Evolutionary conservation across 2,329 filamentous ascomycete genomes (phyloP).

Genomic region (Pyrenophora teres): DNA sequence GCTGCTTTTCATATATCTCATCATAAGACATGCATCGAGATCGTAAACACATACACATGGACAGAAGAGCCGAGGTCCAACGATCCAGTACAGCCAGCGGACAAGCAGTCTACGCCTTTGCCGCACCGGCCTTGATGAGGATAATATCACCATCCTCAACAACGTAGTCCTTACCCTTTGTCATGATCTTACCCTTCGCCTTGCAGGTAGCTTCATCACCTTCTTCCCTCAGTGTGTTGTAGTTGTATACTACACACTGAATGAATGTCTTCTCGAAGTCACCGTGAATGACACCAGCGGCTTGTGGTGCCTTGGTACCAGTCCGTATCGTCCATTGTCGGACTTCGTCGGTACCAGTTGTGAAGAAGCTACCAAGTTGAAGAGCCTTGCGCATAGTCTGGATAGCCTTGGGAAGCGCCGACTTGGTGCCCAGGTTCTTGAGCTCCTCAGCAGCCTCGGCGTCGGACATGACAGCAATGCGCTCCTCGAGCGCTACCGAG

Average conservation of each 20-base stretch:
- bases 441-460: slow-evolving; percentile 80
- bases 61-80: slow-evolving; percentile 2
- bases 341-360: slow-evolving; percentile 91
- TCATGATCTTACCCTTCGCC: slow-evolving; percentile 95
- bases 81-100: not conserved
- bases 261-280: slow-evolving; percentile 99
- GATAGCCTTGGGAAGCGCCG: slow-evolving; percentile 88
- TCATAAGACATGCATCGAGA: slow-evolving; percentile 16
- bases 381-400: slow-evolving; percentile 90
- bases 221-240: slow-evolving; percentile 75
- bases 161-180: slow-evolving; percentile 97
- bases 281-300: slow-evolving; percentile 95
- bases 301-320: slow-evolving; percentile 95
- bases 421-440: slow-evolving; percentile 85
- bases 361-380: slow-evolving; percentile 95
- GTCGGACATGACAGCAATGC: slow-evolving; percentile 80
- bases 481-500: slow-evolving; percentile 91
- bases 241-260: slow-evolving; percentile 95
- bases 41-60: slow-evolving; percentile 13
- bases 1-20: slow-evolving; percentile 25
- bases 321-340: slow-evolving; percentile 97
- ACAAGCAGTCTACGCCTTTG: slow-evolving; percentile 62
- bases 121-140: slow-evolving; percentile 87
- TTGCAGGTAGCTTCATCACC: slow-evolving; percentile 89
- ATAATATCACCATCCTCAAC: slow-evolving; percentile 82